Evolutionary conservation across 2,329 filamentous ascomycete species (phyloP), one percentile per base, ranked within the genome.

Genomic region (Helicocarpus griseus): DNA sequence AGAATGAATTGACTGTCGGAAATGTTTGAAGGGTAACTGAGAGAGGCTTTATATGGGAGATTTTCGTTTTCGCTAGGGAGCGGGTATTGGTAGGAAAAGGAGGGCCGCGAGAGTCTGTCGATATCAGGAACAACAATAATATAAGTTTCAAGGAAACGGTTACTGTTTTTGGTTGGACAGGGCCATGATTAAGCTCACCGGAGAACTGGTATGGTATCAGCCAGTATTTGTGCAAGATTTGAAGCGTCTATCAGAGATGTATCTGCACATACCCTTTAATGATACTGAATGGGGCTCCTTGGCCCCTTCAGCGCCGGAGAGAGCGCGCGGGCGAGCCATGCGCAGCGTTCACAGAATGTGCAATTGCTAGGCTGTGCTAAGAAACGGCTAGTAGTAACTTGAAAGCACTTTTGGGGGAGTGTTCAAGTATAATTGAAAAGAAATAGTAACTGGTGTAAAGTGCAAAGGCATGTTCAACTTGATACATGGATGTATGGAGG

Each of bases 281-380:
- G 86, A 89, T 43, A 90, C 80, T 19, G 83, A 81, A 69, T 90
- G 86, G 35, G 86, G 85, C 69, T 90, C 87, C 67, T 88, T 88
- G 13, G 68, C 66, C 45, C 62, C 67, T 40, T 74, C 72, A 45
- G 70, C 69, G 13, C 65, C 61, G 14, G 70, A 73, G 43, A 66
- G 61, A 48, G 70, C 68, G 53, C 71, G 65, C 49, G 69, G 62
- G 28, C 70, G 70, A 58, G 70, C 65, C 71, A 74, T 74, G 22
- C 44, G 24, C 19, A 40, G 36, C 14, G 22, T 24, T 39, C 31
- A 28, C n/a, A n/a, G n/a, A n/a, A n/a, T n/a, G n/a, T 21, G 47
- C 29, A 38, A 41, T 22, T 9, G 13, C 9, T 14, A 17, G 13
- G 19, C 8, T 35, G 28, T 21, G 17, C 1, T 47, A 7, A 35